A percentile compares a stretch with the other conserved stretches of the same genome.
Evolutionary conservation across 805 yeast genomes (phyloP).

Genomic region (Yamadazyma sp.): DNA sequence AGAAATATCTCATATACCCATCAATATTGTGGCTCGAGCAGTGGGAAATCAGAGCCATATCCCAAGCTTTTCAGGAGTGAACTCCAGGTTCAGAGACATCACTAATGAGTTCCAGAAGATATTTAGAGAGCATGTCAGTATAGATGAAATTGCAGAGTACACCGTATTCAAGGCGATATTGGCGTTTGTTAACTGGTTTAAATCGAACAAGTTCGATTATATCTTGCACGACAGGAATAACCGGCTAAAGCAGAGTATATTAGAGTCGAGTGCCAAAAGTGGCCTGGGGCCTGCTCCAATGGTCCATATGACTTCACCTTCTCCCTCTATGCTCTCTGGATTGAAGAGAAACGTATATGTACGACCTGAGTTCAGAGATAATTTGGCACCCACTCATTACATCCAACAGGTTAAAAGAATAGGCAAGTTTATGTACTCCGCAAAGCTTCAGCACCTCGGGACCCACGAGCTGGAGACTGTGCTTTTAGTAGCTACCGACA

Average conservation of each 20-base stretch:
- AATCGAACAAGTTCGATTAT: conserved; percentile 13
- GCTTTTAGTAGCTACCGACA: conserved; percentile 13
- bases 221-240: conserved; percentile 12
- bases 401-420: neutral
- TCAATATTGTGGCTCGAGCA: too few relatives aligned
- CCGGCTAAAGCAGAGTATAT: conserved; percentile 3
- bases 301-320: too few relatives aligned
- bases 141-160: neutral
- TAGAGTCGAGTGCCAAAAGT: too few relatives aligned
- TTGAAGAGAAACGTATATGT: conserved; percentile 6
- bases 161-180: neutral
- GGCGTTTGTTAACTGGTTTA: conserved; percentile 13
- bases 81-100: conserved; percentile 4
- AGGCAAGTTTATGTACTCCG: conserved; percentile 17
- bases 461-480: neutral
- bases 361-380: conserved; percentile 12
- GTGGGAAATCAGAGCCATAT: neutral
- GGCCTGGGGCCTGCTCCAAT: too few relatives aligned
- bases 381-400: conserved; percentile 14
- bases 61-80: conserved; percentile 3
- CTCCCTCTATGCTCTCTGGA: too few relatives aligned
- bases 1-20: neutral
- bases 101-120: conserved; percentile 3
- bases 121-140: neutral
- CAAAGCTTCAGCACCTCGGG: conserved; percentile 1